phyloP scores from a whole-genome alignment of 208 protist genomes.

The Strigomonas galati region DNA sequence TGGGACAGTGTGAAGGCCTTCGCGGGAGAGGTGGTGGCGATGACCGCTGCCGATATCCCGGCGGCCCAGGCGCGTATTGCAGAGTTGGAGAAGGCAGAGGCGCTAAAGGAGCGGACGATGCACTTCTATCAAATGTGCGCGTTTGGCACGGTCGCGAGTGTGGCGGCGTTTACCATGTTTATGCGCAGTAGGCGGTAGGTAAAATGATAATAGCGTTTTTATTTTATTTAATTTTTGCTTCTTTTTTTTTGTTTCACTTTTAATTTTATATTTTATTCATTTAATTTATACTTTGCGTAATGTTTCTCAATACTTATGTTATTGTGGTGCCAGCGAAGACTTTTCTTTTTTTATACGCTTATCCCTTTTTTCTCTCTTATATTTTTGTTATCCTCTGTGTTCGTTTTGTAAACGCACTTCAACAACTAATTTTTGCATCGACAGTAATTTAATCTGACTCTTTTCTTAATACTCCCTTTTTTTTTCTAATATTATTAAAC shows the following conservation, averaged over 20 bases:
- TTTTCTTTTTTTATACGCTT: no score
- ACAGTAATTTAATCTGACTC: not conserved
- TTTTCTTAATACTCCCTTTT: no score
- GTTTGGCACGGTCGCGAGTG: not conserved
- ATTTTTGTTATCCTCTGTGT: not conserved
- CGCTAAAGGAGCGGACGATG: not conserved
- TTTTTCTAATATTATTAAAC: not conserved
- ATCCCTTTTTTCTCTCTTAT: not conserved
- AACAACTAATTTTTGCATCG: not conserved
- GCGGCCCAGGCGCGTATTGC: not conserved
- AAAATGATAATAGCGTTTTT: no score
- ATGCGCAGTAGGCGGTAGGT: no score
- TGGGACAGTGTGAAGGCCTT: conserved; percentile 18
- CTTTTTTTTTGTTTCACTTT: not conserved
- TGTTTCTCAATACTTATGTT: no score
- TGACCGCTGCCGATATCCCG: not conserved
- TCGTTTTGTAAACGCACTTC: not conserved
- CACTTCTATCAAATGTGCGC: not conserved
- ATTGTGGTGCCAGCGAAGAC: no score
- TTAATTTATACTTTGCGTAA: not conserved
- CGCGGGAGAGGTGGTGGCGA: conserved; percentile 6
- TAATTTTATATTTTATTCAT: not conserved
- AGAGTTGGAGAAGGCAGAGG: not conserved
- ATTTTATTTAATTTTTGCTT: no score
- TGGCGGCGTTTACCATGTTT: not conserved